Evolutionary conservation across 2,329 filamentous ascomycete species (phyloP).

Genomic region (Rutstroemia sp.): DNA sequence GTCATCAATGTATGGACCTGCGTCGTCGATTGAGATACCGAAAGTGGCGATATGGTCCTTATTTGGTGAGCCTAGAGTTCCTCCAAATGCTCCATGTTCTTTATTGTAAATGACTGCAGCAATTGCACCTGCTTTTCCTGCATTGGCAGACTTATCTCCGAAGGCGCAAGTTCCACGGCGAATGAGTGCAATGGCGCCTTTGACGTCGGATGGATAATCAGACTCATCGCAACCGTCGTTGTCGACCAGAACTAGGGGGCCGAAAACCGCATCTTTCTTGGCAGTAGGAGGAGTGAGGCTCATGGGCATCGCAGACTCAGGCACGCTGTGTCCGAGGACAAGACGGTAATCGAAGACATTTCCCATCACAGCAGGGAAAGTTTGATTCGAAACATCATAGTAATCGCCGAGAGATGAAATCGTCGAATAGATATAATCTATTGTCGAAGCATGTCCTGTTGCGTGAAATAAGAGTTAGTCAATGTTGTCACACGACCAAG

Average conservation of each 20-base stretch:
- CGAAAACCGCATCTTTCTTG: constrained; percentile 50
- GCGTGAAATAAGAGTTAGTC: constrained; percentile 16
- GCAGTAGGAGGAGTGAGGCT: constrained; percentile 60
- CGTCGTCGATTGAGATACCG: constrained; percentile 54
- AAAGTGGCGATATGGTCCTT: constrained; percentile 60
- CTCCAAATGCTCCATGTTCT: constrained; percentile 47
- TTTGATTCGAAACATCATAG: constrained; percentile 56
- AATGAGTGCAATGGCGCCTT: constrained; percentile 63
- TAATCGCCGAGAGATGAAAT: constrained; percentile 50
- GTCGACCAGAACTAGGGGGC: constrained; percentile 50
- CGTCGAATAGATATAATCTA: constrained; percentile 53
- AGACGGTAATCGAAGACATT: constrained; percentile 52
- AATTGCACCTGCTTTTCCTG: constrained; percentile 61
- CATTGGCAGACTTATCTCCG: constrained; percentile 60
- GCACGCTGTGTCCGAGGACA: constrained; percentile 45
- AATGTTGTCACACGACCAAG: background rate
- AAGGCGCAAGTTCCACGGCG: constrained; percentile 65
- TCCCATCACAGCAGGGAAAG: constrained; percentile 55
- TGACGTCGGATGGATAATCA: constrained; percentile 54
- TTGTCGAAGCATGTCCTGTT: constrained; percentile 54
- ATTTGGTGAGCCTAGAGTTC: constrained; percentile 58
- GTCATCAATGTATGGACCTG: constrained; percentile 45
- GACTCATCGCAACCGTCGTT: constrained; percentile 55
- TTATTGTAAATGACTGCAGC: constrained; percentile 61
- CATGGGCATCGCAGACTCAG: constrained; percentile 48